phyloP scores from a whole-genome alignment of 805 yeast species.

The Zygosaccharomyces rouxii region DNA sequence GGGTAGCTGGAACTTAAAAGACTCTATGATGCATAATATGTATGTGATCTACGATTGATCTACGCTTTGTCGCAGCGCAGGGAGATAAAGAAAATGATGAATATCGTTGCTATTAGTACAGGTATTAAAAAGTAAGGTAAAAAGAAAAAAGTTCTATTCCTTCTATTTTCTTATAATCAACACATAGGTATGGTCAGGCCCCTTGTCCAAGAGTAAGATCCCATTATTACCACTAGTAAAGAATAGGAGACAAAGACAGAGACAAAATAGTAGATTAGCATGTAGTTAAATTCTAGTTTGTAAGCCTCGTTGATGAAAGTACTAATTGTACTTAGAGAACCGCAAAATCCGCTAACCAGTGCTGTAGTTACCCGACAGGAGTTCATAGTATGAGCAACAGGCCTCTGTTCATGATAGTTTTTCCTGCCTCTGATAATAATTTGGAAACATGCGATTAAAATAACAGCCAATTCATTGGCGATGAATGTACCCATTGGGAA shows the following conservation, averaged over 20 bases:
- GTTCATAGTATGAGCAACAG: conserved; percentile 34
- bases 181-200: conserved; percentile 24
- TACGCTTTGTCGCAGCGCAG: too few species aligned
- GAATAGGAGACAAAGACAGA: conserved; percentile 48
- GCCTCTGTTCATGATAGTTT: conserved; percentile 15
- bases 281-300: conserved; percentile 33
- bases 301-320: conserved; percentile 70
- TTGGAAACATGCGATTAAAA: conserved; percentile 20
- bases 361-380: conserved; percentile 53
- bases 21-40: too few species aligned
- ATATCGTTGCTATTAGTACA: too few species aligned
- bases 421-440: conserved; percentile 40
- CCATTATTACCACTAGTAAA: conserved; percentile 55
- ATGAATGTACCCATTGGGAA: conserved; percentile 56
- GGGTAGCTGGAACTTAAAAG: too few species aligned
- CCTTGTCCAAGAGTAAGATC: conserved; percentile 66
- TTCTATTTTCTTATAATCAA: neutral
- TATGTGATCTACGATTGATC: too few species aligned
- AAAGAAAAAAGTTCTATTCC: neutral
- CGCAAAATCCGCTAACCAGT: conserved; percentile 63
- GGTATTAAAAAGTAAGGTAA: neutral
- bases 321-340: conserved; percentile 68
- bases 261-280: conserved; percentile 48
- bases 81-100: too few species aligned
- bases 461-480: conserved; percentile 44